Conservation (phyloP, 2,329 filamentous ascomycete species). For the Ophiostoma triangulosporum region DNA sequence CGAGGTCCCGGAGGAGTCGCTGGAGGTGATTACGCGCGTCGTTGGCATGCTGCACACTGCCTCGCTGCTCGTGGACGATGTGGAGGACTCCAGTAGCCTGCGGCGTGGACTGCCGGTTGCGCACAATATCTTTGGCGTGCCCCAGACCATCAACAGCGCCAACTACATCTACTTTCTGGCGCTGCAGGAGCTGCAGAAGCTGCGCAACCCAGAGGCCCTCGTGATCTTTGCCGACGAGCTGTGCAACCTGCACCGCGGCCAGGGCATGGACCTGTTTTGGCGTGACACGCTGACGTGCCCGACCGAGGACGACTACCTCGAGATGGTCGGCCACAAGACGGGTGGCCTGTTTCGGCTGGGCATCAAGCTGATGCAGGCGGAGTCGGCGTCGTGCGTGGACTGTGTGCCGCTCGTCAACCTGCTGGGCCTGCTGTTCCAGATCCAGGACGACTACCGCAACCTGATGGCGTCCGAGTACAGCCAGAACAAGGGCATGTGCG, state of each 20-base stretch:
- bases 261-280: slow-evolving; percentile 90
- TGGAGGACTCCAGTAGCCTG: slow-evolving; percentile 63
- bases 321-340: slow-evolving; percentile 82
- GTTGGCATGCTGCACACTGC: slow-evolving; percentile 79
- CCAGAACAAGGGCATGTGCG: slow-evolving; percentile 82
- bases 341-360: slow-evolving; percentile 75
- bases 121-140: slow-evolving; percentile 70
- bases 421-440: slow-evolving; percentile 78
- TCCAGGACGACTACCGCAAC: slow-evolving; percentile 89
- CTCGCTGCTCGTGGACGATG: slow-evolving; percentile 73
- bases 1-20: slow-evolving; percentile 53
- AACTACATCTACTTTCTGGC: slow-evolving; percentile 83
- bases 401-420: slow-evolving; percentile 76
- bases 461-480: slow-evolving; percentile 63
- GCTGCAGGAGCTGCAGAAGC: slow-evolving; percentile 57
- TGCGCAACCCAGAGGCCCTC: slow-evolving; percentile 53
- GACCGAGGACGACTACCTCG: slow-evolving; percentile 79
- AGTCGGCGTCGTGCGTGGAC: slow-evolving; percentile 44
- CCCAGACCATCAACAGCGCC: slow-evolving; percentile 81
- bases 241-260: slow-evolving; percentile 70
- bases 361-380: slow-evolving; percentile 78
- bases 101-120: slow-evolving; percentile 71
- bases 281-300: slow-evolving; percentile 72
- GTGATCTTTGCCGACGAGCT: slow-evolving; percentile 70
- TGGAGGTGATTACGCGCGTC: slow-evolving; percentile 64